A percentile compares a stretch with the other conserved stretches of the same genome.
phyloP scores from a whole-genome alignment of 306 rosid genomes.

The Corylus americana region DNA sequence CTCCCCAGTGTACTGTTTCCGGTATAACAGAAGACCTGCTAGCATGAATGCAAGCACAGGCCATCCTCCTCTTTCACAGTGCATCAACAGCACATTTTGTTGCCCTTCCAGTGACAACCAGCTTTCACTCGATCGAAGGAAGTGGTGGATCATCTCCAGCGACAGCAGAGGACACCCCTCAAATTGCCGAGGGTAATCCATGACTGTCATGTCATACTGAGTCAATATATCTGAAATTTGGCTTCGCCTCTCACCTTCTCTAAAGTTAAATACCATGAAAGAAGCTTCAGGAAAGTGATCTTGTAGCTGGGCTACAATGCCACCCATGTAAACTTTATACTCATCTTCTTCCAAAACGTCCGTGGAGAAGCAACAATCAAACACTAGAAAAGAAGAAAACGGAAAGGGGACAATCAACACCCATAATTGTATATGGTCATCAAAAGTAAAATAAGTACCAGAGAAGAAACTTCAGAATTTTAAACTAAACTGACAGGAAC shows the following conservation, averaged over 20 bases:
- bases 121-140: constrained; percentile 96
- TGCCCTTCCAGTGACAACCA: constrained; percentile 96
- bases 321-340: constrained; percentile 78
- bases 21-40: constrained; percentile 79
- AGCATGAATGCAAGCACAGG: constrained; percentile 99
- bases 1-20: constrained; percentile 92
- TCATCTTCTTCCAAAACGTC: constrained; percentile 87
- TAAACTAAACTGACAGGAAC: background rate
- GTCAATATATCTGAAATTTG: constrained; percentile 78
- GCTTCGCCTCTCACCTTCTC: constrained; percentile 83
- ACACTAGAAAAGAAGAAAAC: constrained; percentile 52
- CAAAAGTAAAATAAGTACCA: constrained; percentile 3
- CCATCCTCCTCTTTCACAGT: constrained; percentile 98
- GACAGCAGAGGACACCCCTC: constrained; percentile 91
- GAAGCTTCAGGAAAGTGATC: constrained; percentile 93
- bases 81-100: constrained; percentile 92
- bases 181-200: constrained; percentile 96
- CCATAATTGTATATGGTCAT: background rate
- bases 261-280: constrained; percentile 93
- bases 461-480: background rate
- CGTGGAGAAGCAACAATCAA: constrained; percentile 96
- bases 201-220: constrained; percentile 95
- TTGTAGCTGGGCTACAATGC: constrained; percentile 88
- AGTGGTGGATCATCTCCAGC: constrained; percentile 94
- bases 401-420: constrained; percentile 11